Conservation (phyloP, 139 green algal species). For the Tetraselmis striata region DNA sequence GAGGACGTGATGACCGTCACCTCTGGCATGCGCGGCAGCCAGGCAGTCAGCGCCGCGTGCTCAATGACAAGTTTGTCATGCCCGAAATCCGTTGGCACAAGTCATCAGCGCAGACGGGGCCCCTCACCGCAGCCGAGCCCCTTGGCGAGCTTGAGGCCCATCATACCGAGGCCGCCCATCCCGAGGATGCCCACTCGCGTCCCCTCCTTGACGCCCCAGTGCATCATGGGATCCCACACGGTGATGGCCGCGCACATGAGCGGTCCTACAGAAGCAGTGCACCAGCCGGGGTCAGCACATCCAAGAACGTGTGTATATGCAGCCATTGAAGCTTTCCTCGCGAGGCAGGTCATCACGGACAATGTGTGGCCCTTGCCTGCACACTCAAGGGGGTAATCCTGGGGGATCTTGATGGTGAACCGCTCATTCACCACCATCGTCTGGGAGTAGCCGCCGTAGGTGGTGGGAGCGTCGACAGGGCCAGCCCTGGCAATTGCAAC, state of each 20-base stretch:
- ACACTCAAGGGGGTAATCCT: neutral
- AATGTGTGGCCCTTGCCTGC: neutral
- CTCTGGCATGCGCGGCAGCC: too few relatives aligned
- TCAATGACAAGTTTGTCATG: too few relatives aligned
- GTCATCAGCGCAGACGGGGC: too few relatives aligned
- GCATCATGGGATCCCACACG: neutral
- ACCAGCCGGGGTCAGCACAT: too few relatives aligned
- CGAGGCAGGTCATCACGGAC: too few relatives aligned
- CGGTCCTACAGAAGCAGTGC: neutral
- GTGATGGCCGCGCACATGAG: conserved; percentile 16
- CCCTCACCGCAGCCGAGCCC: neutral
- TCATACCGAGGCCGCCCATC: conserved; percentile 5
- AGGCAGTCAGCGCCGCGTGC: too few relatives aligned
- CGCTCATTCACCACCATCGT: conserved; percentile 11
- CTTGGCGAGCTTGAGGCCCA: neutral
- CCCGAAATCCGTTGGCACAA: too few relatives aligned
- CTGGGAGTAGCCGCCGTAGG: conserved; percentile 17
- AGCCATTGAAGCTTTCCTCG: too few relatives aligned
- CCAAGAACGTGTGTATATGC: too few relatives aligned
- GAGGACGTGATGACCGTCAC: neutral
- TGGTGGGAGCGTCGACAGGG: neutral
- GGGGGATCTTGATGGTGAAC: conserved; percentile 1
- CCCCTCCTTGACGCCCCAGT: neutral
- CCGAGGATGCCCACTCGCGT: conserved; percentile 11
- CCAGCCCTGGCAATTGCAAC: neutral